Evolutionary conservation across 2,329 filamentous ascomycete species (phyloP).

Genomic region (Metarhizium brunneum): DNA sequence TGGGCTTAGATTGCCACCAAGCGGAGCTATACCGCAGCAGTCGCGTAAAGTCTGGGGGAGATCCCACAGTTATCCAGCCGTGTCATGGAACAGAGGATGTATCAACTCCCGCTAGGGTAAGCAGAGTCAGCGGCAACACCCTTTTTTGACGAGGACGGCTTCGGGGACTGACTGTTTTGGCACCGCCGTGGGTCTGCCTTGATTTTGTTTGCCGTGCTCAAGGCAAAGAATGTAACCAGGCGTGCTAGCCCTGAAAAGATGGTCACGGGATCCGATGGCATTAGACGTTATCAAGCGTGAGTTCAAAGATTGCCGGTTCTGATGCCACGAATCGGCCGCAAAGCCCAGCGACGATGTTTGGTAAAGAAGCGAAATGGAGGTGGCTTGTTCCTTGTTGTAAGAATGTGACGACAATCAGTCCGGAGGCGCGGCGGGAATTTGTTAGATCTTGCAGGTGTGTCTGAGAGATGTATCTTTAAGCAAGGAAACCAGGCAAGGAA

Average conservation of each 20-base stretch:
- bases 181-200: background rate
- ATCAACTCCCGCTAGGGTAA: background rate
- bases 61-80: conserved; percentile 4
- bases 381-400: background rate
- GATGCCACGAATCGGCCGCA: background rate
- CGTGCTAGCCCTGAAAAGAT: background rate
- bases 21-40: conserved; percentile 5
- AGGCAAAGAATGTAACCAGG: background rate
- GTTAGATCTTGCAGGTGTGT: background rate
- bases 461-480: conserved; percentile 1
- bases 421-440: background rate
- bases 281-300: background rate
- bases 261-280: background rate
- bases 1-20: conserved; percentile 5
- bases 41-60: conserved; percentile 6
- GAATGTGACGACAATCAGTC: background rate
- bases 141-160: background rate
- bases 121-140: background rate
- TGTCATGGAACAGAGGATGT: background rate
- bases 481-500: background rate
- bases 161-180: background rate
- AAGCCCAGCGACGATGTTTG: background rate
- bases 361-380: background rate
- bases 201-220: background rate
- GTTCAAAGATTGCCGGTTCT: background rate